Base-by-base conservation (phyloP, 495 filamentous ascomycete genomes). In the Ascodesmis nigricans region DNA sequence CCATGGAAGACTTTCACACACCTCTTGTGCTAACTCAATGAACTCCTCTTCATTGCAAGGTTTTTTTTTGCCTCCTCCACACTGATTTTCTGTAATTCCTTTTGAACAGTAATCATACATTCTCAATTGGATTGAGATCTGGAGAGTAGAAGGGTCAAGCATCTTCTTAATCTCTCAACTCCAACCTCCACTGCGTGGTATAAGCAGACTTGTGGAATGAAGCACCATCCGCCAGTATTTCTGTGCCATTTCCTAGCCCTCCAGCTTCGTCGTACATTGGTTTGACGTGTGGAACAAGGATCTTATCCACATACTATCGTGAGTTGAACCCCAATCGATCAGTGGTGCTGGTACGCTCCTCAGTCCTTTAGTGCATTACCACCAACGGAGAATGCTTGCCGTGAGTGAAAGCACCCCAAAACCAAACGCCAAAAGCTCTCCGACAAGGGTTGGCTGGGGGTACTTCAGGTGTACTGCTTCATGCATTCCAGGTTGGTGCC, bases 1-100 rank as follows among this genome's bases (percentile, higher is more conserved):
- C 27, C 34, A 38, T 1, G 13, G 25, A 11, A 32, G 22, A 16
- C 22, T 21, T 15, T 41, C 34, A 32, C 20, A 41, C 6, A 41
- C 39, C 13, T 28, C 6, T 22, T 33, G 14, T 15, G 18, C 14
- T 7, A 16, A 33, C 21, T 15, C 21, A 25, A 23, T 28, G 29
- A 38, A 32, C 9, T 42, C 19, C 0, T 29, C n/a, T 19, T 11
- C 9, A 4, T 17, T 27, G 5, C 5, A 13, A 29, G 33, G 7
- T 4, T 8, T 6, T 9, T 31, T 30, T n/a, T 20, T 11, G n/a
- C 18, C 11, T 8, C 0, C n/a, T 10, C 23, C 8, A 17, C 3
- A 31, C 2, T 38, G 20, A 21, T 7, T 32, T 5, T 3, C 26
- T 4, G 15, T 14, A 7, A 4, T 16, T 24, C 5, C 15, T 23